Conservation (phyloP, 148 eudicot species). For the Polygonum maritimum region DNA sequence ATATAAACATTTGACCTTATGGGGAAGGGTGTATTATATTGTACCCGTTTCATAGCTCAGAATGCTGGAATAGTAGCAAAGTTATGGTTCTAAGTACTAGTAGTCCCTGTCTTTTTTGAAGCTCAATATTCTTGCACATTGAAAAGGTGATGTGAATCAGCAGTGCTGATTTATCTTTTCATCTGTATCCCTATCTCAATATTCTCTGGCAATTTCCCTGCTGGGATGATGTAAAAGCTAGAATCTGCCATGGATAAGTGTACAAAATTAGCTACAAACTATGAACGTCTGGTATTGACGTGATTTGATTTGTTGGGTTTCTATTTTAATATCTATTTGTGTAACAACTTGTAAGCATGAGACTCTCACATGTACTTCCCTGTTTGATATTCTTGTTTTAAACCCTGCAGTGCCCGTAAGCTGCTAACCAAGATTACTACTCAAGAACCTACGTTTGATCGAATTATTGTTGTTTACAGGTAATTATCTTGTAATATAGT, state of each 20-base stretch:
- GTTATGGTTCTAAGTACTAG: not conserved
- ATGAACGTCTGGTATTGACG: not conserved
- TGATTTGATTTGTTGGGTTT: not conserved
- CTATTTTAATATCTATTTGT: not conserved
- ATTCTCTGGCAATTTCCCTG: not conserved
- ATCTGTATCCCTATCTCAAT: not conserved
- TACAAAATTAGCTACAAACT: not conserved
- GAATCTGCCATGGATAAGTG: not conserved
- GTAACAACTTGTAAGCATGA: not conserved
- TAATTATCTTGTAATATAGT: constrained; percentile 12
- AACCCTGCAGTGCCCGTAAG: constrained; percentile 43
- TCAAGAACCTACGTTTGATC: constrained; percentile 96
- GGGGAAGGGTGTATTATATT: not conserved
- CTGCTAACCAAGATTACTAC: constrained; percentile 67
- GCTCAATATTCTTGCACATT: not conserved
- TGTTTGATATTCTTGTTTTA: constrained; percentile 5
- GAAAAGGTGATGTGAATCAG: not conserved
- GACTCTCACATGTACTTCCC: not conserved
- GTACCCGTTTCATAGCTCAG: not conserved
- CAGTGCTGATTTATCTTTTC: not conserved
- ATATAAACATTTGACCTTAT: not conserved
- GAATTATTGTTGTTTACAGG: constrained; percentile 98
- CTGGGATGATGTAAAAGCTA: not conserved
- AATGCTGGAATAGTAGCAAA: not conserved
- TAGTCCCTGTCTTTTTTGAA: not conserved